Evolutionary conservation across 176 grass and related monocot genomes (phyloP), one percentile per base, ranked within the genome.

Genomic region (Calamus simplicifolius): DNA sequence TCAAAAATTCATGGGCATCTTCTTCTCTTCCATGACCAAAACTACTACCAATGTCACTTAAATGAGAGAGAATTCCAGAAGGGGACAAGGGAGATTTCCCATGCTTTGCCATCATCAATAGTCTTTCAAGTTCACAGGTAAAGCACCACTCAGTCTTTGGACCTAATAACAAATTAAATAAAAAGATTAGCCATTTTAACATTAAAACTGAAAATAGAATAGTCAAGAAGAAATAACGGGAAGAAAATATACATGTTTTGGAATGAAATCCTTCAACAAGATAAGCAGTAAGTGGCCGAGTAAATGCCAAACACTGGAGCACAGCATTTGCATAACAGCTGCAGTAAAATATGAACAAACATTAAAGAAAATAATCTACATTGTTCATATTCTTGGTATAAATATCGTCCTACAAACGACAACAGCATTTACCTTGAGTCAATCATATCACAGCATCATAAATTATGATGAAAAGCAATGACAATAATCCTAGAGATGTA

Each of bases 1-100:
- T 96, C 69, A 96, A 72, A 81, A 96, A 96, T 71, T 96, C 92
- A 60, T 96, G 92, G 54, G 92, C 92, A 57, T 96, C 92, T 71
- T 96, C 81, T 73, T 96, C 68, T 49, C 29, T 57, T 3, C 86
- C 74, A 0, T 38, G 64, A 59, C 81, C 83, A 71, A 96, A 96
- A 26, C 72, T 75, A 30, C 58, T 59, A 25, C 86, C 83, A 49
- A 81, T 86, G 58, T 82, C 68, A 14, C 26, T 31, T 65, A 96
- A 64, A 68, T 89, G 80, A 66, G 78, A 88, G 6, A 96, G 75
- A 58, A 96, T 88, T 29, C 73, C 81, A 25, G 58, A 70, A 50
- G 86, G 91, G 77, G 92, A 96, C 28, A 90, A 61, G 17, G 55
- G 72, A 68, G 75, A 74, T 17, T 67, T 79, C 70, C 72, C 80